Evolutionary conservation across 441 rosid genomes (phyloP).

Genomic region (Croton laevigatus): DNA sequence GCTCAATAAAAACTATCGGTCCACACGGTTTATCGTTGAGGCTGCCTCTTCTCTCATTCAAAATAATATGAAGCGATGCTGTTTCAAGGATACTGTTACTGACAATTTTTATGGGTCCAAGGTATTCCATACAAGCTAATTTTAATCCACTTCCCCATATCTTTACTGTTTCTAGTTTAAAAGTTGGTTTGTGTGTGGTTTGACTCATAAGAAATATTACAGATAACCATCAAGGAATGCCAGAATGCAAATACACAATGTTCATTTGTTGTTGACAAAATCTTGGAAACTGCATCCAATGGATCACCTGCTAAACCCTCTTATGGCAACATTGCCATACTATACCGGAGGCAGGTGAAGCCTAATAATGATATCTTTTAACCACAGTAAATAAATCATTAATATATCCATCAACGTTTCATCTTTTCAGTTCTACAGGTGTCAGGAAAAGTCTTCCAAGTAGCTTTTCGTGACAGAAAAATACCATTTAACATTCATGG

Average conservation of each 20-base stretch:
- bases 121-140: slow-evolving; percentile 39
- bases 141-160: neutral
- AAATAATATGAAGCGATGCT: slow-evolving; percentile 68
- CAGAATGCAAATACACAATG: slow-evolving; percentile 86
- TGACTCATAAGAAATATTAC: slow-evolving; percentile 18
- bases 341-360: slow-evolving; percentile 93
- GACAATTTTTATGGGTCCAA: slow-evolving; percentile 88
- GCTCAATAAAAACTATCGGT: slow-evolving; percentile 82
- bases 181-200: slow-evolving; percentile 24
- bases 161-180: slow-evolving; percentile 5
- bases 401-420: slow-evolving; percentile 21
- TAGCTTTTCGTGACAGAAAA: slow-evolving; percentile 77
- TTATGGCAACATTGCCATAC: slow-evolving; percentile 76
- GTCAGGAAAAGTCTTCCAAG: slow-evolving; percentile 84
- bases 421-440: slow-evolving; percentile 44
- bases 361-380: slow-evolving; percentile 26
- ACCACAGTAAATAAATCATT: slow-evolving; percentile 9
- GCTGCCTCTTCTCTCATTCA: slow-evolving; percentile 85
- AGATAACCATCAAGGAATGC: slow-evolving; percentile 87
- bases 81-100: slow-evolving; percentile 60
- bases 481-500: slow-evolving; percentile 95
- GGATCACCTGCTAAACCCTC: slow-evolving; percentile 46
- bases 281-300: slow-evolving; percentile 55
- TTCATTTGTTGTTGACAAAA: slow-evolving; percentile 84
- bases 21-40: slow-evolving; percentile 85